phyloP scores from a whole-genome alignment of 2,329 filamentous ascomycete species.

The Sporothrix euskadiensis region DNA sequence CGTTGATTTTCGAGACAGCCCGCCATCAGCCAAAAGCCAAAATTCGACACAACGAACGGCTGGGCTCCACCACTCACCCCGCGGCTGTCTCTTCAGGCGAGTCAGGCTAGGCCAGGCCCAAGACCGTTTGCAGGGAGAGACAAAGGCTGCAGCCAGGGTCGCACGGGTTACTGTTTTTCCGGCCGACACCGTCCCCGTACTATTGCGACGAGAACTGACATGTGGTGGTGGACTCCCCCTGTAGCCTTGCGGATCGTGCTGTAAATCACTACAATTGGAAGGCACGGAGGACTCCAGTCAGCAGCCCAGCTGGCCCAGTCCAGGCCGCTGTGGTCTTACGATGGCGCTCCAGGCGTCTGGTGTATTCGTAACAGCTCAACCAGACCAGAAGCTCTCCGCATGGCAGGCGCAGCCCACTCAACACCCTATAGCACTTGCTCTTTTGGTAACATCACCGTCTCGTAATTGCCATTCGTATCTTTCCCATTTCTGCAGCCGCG shows the following conservation, averaged over 20 bases:
- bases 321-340: slow-evolving; percentile 14
- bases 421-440: slow-evolving; percentile 3
- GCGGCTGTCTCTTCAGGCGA: slow-evolving; percentile 10
- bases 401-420: slow-evolving; percentile 15
- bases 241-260: slow-evolving; percentile 7
- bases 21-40: slow-evolving; percentile 26
- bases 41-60: not conserved
- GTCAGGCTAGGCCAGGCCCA: slow-evolving; percentile 1
- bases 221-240: not conserved
- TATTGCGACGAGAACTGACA: not conserved
- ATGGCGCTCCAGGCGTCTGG: not conserved
- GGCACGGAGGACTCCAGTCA: not conserved
- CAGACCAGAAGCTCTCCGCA: not conserved
- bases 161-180: slow-evolving; percentile 28
- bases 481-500: slow-evolving; percentile 5
- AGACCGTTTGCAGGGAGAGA: not conserved
- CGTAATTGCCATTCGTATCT: not conserved
- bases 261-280: not conserved
- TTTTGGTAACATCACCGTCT: slow-evolving; percentile 12
- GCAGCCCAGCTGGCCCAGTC: not conserved
- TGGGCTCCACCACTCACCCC: not conserved
- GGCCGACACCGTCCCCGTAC: slow-evolving; percentile 2
- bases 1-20: slow-evolving; percentile 25
- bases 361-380: slow-evolving; percentile 7
- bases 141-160: not conserved